Conservation (phyloP, 2,329 filamentous ascomycete species). For the Monosporascus sp. region DNA sequence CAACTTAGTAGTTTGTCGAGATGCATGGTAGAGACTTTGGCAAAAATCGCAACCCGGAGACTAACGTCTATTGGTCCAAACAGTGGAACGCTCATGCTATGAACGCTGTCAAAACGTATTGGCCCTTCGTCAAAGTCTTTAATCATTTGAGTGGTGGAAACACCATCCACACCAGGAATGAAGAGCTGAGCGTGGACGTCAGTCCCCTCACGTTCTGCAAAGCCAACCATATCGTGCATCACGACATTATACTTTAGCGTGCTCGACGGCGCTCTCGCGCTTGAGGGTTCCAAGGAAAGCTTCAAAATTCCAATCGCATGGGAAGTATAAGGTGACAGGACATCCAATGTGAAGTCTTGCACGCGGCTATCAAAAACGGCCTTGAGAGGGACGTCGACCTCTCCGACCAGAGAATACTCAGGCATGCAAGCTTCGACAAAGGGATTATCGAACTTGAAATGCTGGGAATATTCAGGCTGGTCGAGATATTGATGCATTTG, state of each 20-base stretch:
- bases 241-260: conserved; percentile 98
- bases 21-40: conserved; percentile 86
- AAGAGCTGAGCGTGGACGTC: conserved; percentile 97
- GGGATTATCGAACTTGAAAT: conserved; percentile 87
- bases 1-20: conserved; percentile 95
- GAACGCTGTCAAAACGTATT: conserved; percentile 92
- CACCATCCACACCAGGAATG: conserved; percentile 82
- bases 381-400: conserved; percentile 84
- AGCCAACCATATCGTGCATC: conserved; percentile 93
- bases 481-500: conserved; percentile 97
- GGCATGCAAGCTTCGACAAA: conserved; percentile 90
- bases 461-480: conserved; percentile 88
- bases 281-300: conserved; percentile 87
- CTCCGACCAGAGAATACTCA: conserved; percentile 85
- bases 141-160: conserved; percentile 93
- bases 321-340: conserved; percentile 86
- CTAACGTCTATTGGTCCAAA: conserved; percentile 69
- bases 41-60: conserved; percentile 84
- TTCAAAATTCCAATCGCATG: conserved; percentile 88
- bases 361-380: conserved; percentile 93
- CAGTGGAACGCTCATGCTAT: conserved; percentile 92
- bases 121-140: conserved; percentile 88
- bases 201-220: conserved; percentile 90
- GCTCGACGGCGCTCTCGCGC: conserved; percentile 83
- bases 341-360: conserved; percentile 88